Evolutionary conservation across 2,329 filamentous ascomycete species (phyloP), one percentile per base, ranked within the genome.

Genomic region (Fusarium miscanthi): DNA sequence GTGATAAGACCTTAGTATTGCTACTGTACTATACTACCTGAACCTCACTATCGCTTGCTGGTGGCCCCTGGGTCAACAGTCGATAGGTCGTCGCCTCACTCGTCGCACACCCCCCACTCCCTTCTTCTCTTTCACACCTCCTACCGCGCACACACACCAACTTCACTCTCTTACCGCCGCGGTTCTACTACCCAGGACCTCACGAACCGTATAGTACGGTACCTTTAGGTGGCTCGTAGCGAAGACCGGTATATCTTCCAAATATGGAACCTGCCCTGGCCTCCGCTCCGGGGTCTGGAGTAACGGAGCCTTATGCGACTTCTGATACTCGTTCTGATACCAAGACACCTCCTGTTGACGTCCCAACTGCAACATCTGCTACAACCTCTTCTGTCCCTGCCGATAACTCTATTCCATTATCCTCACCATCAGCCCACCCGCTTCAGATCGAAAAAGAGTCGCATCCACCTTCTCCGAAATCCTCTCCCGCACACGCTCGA

Each of bases 291-390:
- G 69, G 62, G 63, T 67, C 74, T 60, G 59, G 69, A 76, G 71
- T 72, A 59, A 72, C 70, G 57, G 66, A 74, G 49, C 69, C 73
- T 61, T 73, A 63, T 64, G 72, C 54, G 51, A 66, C 62, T 59
- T 68, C 75, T 77, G 75, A 77, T 76, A 76, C 75, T 70, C 65
- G 59, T 67, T 60, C 72, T 76, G 73, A 74, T 75, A 77, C 75
- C 64, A 67, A 62, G 54, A 49, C 70, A 61, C 68, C 61, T 75
- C 63, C 72, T 66, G 73, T 61, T 56, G 49, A 74, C 57, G 59
- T 67, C 61, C 63, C 57, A 59, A 48, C 42, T 45, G 63, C 45
- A 66, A 42, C 63, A 59, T 63, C 74, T 66, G 60, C 74, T 51
- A 61, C 63, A 62, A 23, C 68, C 51, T 59, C 69, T 43, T 60